These are phyloP conservation scores for Fusarium sp. DNA, from an alignment of 2,329 filamentous ascomycete species.

Conservation along the genomic window DNA sequence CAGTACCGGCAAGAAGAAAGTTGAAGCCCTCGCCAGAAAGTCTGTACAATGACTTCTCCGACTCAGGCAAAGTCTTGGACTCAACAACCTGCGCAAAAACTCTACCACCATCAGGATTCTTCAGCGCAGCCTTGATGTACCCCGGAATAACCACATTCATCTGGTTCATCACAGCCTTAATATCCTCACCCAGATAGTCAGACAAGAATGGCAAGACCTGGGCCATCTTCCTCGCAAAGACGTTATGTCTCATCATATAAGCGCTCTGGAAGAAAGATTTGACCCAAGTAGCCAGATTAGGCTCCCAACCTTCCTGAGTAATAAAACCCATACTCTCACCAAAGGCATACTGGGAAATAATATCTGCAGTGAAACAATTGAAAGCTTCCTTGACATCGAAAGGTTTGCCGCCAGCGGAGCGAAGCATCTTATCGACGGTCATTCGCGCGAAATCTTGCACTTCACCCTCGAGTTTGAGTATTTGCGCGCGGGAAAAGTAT, in stretches of 20 bases:
- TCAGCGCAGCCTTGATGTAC: constrained; percentile 11
- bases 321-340: constrained; percentile 51
- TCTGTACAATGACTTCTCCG: constrained; percentile 52
- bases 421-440: constrained; percentile 49
- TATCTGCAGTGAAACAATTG: constrained; percentile 55
- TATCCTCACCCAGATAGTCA: constrained; percentile 27
- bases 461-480: constrained; percentile 46
- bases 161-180: constrained; percentile 27
- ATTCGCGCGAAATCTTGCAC: constrained; percentile 40
- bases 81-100: constrained; percentile 35
- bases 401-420: constrained; percentile 33
- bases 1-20: constrained; percentile 53
- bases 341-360: constrained; percentile 53
- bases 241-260: constrained; percentile 50
- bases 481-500: constrained; percentile 51
- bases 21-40: constrained; percentile 53
- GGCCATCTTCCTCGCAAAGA: constrained; percentile 41
- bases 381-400: constrained; percentile 52
- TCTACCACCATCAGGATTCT: constrained; percentile 20
- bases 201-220: constrained; percentile 16
- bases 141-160: constrained; percentile 34
- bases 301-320: constrained; percentile 49
- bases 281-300: constrained; percentile 53
- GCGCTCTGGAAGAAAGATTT: constrained; percentile 48
- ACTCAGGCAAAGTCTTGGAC: constrained; percentile 45